Evolutionary conservation across 805 yeast genomes (phyloP).

Genomic region (Cyberlindnera xylosilytica): DNA sequence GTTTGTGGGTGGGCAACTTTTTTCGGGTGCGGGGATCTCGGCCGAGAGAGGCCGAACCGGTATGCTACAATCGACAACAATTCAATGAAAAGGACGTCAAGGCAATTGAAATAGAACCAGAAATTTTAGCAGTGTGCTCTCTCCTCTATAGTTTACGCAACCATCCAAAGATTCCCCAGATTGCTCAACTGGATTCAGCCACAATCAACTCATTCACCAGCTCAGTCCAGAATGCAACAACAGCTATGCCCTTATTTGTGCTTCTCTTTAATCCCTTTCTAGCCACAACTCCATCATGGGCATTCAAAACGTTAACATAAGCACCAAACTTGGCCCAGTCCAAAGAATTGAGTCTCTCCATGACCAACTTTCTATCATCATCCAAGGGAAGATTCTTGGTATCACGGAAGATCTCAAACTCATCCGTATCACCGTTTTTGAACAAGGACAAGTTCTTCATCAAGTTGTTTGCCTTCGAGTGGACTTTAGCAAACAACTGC

Average conservation of each 20-base stretch:
- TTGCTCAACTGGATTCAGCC: too few species aligned
- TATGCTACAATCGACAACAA: too few species aligned
- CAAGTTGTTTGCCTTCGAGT: background rate
- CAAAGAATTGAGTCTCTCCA: slow-evolving; percentile 54
- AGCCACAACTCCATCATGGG: slow-evolving; percentile 86
- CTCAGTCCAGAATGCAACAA: slow-evolving; percentile 46
- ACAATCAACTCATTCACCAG: slow-evolving; percentile 16
- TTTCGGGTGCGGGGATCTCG: too few species aligned
- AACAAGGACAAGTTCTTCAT: slow-evolving; percentile 5
- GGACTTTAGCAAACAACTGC: background rate
- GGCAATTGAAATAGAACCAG: too few species aligned
- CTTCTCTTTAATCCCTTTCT: slow-evolving; percentile 57
- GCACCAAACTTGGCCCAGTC: slow-evolving; percentile 79
- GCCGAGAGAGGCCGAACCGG: too few species aligned
- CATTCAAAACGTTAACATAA: slow-evolving; percentile 65
- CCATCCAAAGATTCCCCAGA: too few species aligned
- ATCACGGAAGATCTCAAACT: slow-evolving; percentile 20
- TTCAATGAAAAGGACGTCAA: too few species aligned
- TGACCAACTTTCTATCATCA: slow-evolving; percentile 37
- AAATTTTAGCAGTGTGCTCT: too few species aligned
- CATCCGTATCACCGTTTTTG: slow-evolving; percentile 12
- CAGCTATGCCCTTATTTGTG: slow-evolving; percentile 48
- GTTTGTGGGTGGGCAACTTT: too few species aligned
- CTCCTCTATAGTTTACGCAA: too few species aligned
- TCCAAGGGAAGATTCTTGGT: slow-evolving; percentile 33